Percentiles rank a stretch among this genome's conserved stretches.
Conservation (phyloP, 192 early-diverging fungal species). For the Lobosporangium transversale region DNA sequence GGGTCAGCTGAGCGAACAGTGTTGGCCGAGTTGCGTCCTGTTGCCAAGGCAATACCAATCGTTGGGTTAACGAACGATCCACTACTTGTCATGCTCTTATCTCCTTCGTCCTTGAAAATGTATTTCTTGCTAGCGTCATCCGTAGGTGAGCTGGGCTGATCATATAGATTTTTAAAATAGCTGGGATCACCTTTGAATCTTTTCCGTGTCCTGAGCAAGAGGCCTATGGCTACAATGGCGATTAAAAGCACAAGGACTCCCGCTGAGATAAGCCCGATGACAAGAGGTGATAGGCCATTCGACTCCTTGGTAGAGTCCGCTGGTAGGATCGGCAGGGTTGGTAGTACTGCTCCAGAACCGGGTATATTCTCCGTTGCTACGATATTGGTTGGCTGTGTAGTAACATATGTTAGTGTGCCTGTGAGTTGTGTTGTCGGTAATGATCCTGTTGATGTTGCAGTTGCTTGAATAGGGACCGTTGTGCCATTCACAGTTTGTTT, state of each 20-base stretch:
- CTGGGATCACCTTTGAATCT: conserved; percentile 17
- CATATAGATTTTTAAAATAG: conserved; percentile 36
- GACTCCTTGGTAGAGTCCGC: not conserved
- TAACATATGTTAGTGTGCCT: not conserved
- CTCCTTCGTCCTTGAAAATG: conserved; percentile 22
- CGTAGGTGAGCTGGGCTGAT: conserved; percentile 30
- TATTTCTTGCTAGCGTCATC: conserved; percentile 17
- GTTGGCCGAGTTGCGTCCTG: conserved; percentile 31
- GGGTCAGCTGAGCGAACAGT: conserved; percentile 42
- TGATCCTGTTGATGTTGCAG: not conserved
- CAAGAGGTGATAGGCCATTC: conserved; percentile 30
- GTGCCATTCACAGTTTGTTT: conserved; percentile 25
- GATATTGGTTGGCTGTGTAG: not conserved
- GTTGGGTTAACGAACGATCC: not conserved
- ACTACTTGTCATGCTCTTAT: not conserved
- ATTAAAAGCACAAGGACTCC: conserved; percentile 23
- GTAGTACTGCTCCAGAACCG: not conserved
- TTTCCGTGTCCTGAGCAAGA: conserved; percentile 23
- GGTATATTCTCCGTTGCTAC: not conserved
- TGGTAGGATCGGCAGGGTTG: not conserved
- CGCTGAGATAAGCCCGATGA: conserved; percentile 42
- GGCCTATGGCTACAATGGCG: conserved; percentile 22
- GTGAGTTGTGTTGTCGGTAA: not conserved
- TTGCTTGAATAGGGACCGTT: conserved; percentile 10
- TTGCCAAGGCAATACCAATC: conserved; percentile 7